Evolutionary conservation across 768 basidiomycete species (phyloP).

Genomic region (Tephrocybe rancida): DNA sequence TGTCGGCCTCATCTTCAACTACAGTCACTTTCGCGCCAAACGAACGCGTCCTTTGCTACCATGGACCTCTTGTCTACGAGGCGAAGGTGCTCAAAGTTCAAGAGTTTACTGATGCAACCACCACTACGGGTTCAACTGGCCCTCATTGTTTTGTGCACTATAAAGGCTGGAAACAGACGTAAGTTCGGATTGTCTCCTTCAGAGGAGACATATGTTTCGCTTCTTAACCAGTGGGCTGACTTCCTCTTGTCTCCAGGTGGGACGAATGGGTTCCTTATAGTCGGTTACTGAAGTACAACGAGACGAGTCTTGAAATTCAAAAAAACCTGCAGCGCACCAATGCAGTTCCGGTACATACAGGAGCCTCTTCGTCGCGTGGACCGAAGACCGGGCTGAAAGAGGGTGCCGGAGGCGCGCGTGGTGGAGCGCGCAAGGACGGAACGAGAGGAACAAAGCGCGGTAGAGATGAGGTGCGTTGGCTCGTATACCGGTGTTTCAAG

Average conservation of each 20-base stretch:
- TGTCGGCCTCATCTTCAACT: conserved; percentile 30
- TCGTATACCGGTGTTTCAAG: neutral
- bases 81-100: conserved; percentile 83
- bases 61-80: conserved; percentile 95
- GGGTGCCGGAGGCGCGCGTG: conserved; percentile 33
- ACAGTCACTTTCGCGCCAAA: conserved; percentile 49
- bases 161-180: conserved; percentile 99
- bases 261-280: conserved; percentile 92
- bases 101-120: conserved; percentile 63
- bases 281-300: conserved; percentile 85
- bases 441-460: conserved; percentile 68
- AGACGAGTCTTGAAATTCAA: conserved; percentile 77
- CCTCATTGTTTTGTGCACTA: conserved; percentile 96
- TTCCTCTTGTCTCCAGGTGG: conserved; percentile 59
- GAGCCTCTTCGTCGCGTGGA: conserved; percentile 20
- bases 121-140: conserved; percentile 62
- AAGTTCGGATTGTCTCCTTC: conserved; percentile 20
- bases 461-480: conserved; percentile 66
- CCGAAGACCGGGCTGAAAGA: conserved; percentile 24
- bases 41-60: conserved; percentile 91
- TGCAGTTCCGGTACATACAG: conserved; percentile 23
- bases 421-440: conserved; percentile 57
- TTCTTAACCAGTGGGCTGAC: conserved; percentile 1
- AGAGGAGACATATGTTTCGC: neutral
- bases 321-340: conserved; percentile 55